Percentiles rank a stretch among this genome's conserved stretches.
Conservation (phyloP, 805 yeast genomes). For the Debaryomyces tyrocola region DNA sequence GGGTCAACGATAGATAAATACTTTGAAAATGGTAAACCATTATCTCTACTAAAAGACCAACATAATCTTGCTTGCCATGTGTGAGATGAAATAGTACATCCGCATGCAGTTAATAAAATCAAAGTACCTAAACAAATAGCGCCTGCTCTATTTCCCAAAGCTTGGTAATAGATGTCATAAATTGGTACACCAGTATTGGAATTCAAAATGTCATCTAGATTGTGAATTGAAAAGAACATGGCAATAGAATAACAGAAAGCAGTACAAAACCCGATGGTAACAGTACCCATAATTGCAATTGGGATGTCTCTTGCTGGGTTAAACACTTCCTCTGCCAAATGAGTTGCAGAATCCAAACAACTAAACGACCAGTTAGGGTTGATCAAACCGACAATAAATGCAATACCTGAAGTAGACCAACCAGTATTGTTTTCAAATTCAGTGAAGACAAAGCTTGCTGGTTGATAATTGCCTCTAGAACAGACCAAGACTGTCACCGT, state of each 20-base stretch:
- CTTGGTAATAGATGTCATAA: slow-evolving; percentile 62
- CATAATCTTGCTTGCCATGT: slow-evolving; percentile 69
- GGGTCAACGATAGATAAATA: slow-evolving; percentile 50
- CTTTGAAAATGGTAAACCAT: slow-evolving; percentile 57
- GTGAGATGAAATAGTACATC: slow-evolving; percentile 60
- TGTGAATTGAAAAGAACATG: slow-evolving; percentile 58
- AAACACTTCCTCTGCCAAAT: slow-evolving; percentile 65
- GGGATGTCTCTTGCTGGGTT: slow-evolving; percentile 62
- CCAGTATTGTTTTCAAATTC: slow-evolving; percentile 58
- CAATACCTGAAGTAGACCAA: slow-evolving; percentile 58
- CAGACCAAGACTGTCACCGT: slow-evolving; percentile 54
- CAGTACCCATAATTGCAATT: slow-evolving; percentile 60
- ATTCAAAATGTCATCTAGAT: slow-evolving; percentile 47
- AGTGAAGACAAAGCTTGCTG: slow-evolving; percentile 53
- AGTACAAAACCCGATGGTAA: slow-evolving; percentile 65
- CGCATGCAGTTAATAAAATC: slow-evolving; percentile 53
- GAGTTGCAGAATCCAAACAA: slow-evolving; percentile 70
- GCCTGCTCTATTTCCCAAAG: slow-evolving; percentile 50
- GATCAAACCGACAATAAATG: slow-evolving; percentile 67
- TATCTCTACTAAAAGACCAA: slow-evolving; percentile 70
- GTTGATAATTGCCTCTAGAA: slow-evolving; percentile 52
- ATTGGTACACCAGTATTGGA: slow-evolving; percentile 64
- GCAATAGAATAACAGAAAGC: slow-evolving; percentile 52
- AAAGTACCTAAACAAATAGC: slow-evolving; percentile 52
- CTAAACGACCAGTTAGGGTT: slow-evolving; percentile 72